A percentile compares a stretch with the other conserved stretches of the same genome.
Conservation (phyloP, 176 grass and related monocot genomes). For the Hyparrhenia diplandra region DNA sequence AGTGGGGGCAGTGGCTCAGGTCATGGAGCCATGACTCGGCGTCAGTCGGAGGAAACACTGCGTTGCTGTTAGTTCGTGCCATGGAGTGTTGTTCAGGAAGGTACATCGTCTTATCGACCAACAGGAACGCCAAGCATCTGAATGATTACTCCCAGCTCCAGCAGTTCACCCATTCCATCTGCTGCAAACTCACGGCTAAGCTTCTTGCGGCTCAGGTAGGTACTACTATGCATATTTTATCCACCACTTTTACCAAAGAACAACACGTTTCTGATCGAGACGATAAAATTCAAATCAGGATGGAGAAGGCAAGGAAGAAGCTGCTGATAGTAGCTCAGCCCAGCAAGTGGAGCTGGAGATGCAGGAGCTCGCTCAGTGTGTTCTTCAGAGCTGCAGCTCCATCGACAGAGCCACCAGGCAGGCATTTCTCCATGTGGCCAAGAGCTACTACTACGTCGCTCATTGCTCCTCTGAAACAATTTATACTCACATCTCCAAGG, state of each 20-base stretch:
- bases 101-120: background rate
- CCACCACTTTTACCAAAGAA: background rate
- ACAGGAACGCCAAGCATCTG: background rate
- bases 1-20: slow-evolving; percentile 57
- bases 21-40: background rate
- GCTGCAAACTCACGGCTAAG: background rate
- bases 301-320: background rate
- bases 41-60: background rate
- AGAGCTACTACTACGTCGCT: slow-evolving; percentile 13
- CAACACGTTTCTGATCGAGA: background rate
- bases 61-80: slow-evolving; percentile 28
- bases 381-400: background rate
- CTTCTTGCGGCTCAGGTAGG: slow-evolving; percentile 11
- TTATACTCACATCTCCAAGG: background rate
- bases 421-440: slow-evolving; percentile 33
- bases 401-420: background rate
- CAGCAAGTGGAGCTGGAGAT: background rate
- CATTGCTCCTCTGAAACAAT: slow-evolving; percentile 5
- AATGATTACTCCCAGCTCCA: slow-evolving; percentile 18
- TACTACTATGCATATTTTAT: too few relatives aligned
- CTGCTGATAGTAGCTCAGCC: background rate
- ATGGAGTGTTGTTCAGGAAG: slow-evolving; percentile 38
- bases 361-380: slow-evolving; percentile 4
- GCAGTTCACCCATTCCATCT: slow-evolving; percentile 35
- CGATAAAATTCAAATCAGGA: background rate